These are phyloP conservation scores for Chenopodium quinoa DNA, from an alignment of 148 eudicot genomes.

Conservation along the genomic window DNA sequence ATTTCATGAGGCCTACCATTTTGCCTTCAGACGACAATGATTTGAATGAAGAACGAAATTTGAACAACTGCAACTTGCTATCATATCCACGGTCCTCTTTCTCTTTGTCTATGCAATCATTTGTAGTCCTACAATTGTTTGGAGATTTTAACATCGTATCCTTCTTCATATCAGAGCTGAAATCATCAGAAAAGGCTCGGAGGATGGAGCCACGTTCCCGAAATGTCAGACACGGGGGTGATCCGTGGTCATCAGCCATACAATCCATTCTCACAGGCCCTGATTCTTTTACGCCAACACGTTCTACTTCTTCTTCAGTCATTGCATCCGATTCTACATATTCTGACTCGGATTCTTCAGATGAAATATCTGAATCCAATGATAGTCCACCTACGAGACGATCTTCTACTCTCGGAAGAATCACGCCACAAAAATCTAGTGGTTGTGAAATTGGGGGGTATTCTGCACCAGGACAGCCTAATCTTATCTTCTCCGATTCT, in stretches of 20 bases:
- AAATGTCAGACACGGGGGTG: conserved; percentile 25
- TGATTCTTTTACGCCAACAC: conserved; percentile 13
- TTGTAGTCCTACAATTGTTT: conserved; percentile 20
- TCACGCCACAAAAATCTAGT: conserved; percentile 6
- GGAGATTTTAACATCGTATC: conserved; percentile 27
- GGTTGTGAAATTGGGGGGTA: background rate
- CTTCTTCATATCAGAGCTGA: conserved; percentile 29
- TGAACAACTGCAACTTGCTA: conserved; percentile 17
- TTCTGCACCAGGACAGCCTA: conserved; percentile 18
- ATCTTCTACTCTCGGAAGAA: conserved; percentile 12
- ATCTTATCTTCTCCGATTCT: conserved; percentile 6
- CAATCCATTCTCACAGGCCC: conserved; percentile 21
- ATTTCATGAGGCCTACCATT: conserved; percentile 28
- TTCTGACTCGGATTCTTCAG: conserved; percentile 16
- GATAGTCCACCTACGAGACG: conserved; percentile 2
- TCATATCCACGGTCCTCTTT: conserved; percentile 24
- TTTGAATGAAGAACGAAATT: conserved; percentile 35
- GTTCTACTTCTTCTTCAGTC: conserved; percentile 22
- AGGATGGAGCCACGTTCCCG: conserved; percentile 32
- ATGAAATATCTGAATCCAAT: background rate
- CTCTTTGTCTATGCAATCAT: conserved; percentile 22
- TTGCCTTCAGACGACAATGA: conserved; percentile 33
- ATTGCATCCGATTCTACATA: conserved; percentile 12
- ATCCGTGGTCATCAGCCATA: conserved; percentile 3
- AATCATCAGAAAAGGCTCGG: conserved; percentile 39